Base-by-base conservation (phyloP, 2,329 filamentous ascomycete species). In the Microcera coccophila region DNA sequence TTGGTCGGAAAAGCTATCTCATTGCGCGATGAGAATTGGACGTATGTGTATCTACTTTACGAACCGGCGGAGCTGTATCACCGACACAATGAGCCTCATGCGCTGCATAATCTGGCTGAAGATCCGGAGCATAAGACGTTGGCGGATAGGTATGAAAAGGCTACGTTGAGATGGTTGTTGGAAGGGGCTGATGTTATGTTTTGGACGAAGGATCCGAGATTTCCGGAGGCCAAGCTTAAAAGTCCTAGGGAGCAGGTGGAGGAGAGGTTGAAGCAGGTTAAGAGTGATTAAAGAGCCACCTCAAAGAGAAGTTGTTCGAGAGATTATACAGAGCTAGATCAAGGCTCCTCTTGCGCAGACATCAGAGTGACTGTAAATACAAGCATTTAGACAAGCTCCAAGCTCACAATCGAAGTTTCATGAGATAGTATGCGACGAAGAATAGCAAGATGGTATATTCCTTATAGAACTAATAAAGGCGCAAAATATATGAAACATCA, bases 31-130 rank as follows among this genome's bases (percentile, higher is more conserved):
- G 49, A 62, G 38, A 52, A 61, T 1, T 73, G 65, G 63, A 69
- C 68, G 0, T 74, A 63, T 32, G 54, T 75, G 0, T 74, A 74
- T 38, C 60, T 69, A 1, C 28, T 73, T 2, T 74, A 74, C 39
- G 71, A 75, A 46, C 62, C 66, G 0, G 50, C 61, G 0, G 72
- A 74, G 61, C 52, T 74, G 12, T 74, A 74, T 41, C 51, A 65
- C 41, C 63, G 67, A 1, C 35, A 47, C 0, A 42, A 59, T 1
- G 70, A 73, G 36, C 62, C 62, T 0, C 54, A 63, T 5, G 70
- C 70, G 58, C 42, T 65, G 33, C 61, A 67, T 26, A 71, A 71
- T 14, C 42, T 71, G 3, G 68, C 67, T 0, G 57, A 55, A 1
- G 50, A 57, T 4, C 53, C 58, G 0, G 47, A 51, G 2, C 50